Percentiles rank a stretch among this genome's conserved stretches.
phyloP scores from a whole-genome alignment of 306 rosid genomes.

The Prinsepia uniflora region DNA sequence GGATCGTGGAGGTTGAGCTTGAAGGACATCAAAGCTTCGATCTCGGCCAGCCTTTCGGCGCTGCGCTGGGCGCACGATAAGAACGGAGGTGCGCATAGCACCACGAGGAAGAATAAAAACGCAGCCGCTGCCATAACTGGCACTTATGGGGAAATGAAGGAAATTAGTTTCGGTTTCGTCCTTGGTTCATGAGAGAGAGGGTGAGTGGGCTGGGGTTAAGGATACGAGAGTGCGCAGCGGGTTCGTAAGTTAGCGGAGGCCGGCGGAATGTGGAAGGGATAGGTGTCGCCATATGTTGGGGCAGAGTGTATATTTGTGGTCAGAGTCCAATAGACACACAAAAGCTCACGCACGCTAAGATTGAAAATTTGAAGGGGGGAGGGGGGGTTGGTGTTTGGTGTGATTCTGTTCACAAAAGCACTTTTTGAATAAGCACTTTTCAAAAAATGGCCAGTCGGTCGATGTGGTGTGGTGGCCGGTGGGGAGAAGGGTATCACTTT shows the following conservation, averaged over 20 bases:
- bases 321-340: background rate
- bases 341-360: background rate
- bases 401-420: background rate
- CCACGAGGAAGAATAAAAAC: conserved; percentile 22
- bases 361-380: background rate
- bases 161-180: background rate
- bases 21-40: conserved; percentile 50
- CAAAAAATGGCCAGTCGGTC: conserved; percentile 20
- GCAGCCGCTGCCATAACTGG: conserved; percentile 18
- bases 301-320: conserved; percentile 27
- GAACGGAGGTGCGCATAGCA: conserved; percentile 42
- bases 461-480: conserved; percentile 24
- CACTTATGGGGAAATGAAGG: background rate
- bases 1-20: conserved; percentile 58
- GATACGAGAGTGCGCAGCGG: conserved; percentile 26
- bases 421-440: conserved; percentile 43
- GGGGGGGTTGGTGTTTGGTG: background rate
- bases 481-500: conserved; percentile 27
- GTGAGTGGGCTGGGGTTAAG: conserved; percentile 4
- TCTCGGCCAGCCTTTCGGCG: conserved; percentile 38
- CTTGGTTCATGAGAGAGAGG: background rate
- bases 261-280: background rate
- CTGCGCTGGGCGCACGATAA: conserved; percentile 45
- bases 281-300: conserved; percentile 27
- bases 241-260: conserved; percentile 38